phyloP scores from a whole-genome alignment of 169 alveolate species.

The Cystoisospora suis region DNA sequence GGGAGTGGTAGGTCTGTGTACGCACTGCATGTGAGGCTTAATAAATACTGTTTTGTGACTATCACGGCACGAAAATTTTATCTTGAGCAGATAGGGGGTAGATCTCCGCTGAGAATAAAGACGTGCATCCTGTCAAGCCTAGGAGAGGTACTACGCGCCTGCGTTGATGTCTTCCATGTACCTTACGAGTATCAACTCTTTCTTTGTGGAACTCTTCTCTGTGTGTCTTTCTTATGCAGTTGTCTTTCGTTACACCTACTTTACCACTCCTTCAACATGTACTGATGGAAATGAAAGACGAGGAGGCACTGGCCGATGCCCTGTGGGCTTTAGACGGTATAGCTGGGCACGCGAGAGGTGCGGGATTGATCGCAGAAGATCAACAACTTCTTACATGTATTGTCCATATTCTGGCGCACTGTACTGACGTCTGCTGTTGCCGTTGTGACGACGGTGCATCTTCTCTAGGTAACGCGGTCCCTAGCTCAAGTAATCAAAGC shows the following conservation, averaged over 20 bases:
- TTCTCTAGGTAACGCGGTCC: too few relatives aligned
- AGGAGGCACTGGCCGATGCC: slow-evolving; percentile 47
- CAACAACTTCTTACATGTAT: slow-evolving; percentile 36
- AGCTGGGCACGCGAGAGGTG: slow-evolving; percentile 42
- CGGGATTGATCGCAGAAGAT: slow-evolving; percentile 32
- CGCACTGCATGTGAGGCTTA: too few relatives aligned
- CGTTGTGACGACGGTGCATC: too few relatives aligned
- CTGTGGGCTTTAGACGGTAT: slow-evolving; percentile 59
- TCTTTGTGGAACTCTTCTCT: not conserved
- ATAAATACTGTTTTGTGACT: too few relatives aligned
- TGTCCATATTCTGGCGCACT: slow-evolving; percentile 46
- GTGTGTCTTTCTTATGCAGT: slow-evolving; percentile 3
- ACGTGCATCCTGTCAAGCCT: too few relatives aligned
- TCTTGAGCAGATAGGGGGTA: too few relatives aligned
- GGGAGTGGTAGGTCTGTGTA: too few relatives aligned
- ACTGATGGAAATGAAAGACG: slow-evolving; percentile 20
- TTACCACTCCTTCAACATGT: slow-evolving; percentile 49
- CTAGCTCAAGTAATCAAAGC: too few relatives aligned
- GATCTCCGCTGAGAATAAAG: too few relatives aligned
- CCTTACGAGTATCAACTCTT: not conserved
- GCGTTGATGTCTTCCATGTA: not conserved
- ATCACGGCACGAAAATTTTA: too few relatives aligned
- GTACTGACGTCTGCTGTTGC: slow-evolving; percentile 54
- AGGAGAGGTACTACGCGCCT: too few relatives aligned
- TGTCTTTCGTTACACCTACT: slow-evolving; percentile 8